Percentiles rank a stretch among this genome's conserved stretches.
These are phyloP conservation scores for Silene uniflora DNA, from an alignment of 148 eudicot species.

Conservation along the genomic window DNA sequence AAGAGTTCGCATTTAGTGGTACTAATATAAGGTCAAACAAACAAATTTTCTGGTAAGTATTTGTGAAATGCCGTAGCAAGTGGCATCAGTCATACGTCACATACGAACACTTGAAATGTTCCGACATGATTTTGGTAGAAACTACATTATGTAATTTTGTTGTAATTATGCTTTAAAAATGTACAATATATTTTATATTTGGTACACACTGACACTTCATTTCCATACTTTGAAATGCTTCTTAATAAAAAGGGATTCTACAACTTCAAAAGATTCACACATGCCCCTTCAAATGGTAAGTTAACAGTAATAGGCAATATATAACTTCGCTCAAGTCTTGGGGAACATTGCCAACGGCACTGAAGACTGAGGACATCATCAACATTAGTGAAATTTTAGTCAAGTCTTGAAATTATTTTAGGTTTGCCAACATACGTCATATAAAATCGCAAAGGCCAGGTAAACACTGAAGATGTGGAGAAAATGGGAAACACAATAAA, in stretches of 20 bases:
- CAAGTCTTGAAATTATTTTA: too few relatives aligned
- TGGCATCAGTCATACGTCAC: not conserved
- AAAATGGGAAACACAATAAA: not conserved
- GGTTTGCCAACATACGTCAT: too few relatives aligned
- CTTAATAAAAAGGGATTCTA: not conserved
- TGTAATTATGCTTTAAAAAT: too few relatives aligned
- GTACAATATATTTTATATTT: not conserved
- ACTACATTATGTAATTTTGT: too few relatives aligned
- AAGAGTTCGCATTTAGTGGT: not conserved
- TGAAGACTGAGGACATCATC: not conserved
- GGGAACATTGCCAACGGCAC: not conserved
- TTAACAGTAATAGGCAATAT: not conserved
- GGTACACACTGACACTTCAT: not conserved
- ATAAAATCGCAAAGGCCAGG: too few relatives aligned
- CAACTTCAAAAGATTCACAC: not conserved
- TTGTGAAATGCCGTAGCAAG: too few relatives aligned
- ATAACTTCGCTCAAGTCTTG: not conserved
- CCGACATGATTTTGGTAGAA: not conserved
- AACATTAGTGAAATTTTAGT: too few relatives aligned
- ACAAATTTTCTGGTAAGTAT: not conserved
- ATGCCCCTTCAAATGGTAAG: not conserved
- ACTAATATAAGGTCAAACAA: not conserved
- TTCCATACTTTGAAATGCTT: not conserved
- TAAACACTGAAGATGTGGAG: not conserved
- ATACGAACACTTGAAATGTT: too few relatives aligned